These are phyloP conservation scores for Didymosphaeria variabile DNA, from an alignment of 2,329 filamentous ascomycete species.

Conservation along the genomic window DNA sequence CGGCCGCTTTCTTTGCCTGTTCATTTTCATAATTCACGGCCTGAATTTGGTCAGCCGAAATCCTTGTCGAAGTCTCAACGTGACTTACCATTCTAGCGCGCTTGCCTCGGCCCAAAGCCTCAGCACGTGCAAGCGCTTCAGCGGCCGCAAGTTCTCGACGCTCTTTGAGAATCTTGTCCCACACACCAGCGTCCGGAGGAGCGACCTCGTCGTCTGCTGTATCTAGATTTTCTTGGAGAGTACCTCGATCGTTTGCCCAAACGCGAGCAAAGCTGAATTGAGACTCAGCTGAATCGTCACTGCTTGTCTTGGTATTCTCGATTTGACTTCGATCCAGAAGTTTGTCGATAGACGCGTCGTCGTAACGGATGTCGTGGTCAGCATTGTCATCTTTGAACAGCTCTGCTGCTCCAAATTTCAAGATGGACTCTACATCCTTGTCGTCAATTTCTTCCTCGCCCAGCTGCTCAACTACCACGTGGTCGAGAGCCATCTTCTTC, in stretches of 20 bases:
- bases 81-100: constrained; percentile 69
- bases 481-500: constrained; percentile 95
- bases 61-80: background rate
- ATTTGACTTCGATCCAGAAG: constrained; percentile 86
- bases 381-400: constrained; percentile 80
- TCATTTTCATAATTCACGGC: constrained; percentile 59
- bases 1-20: constrained; percentile 26
- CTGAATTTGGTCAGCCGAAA: constrained; percentile 27
- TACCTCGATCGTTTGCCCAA: constrained; percentile 84
- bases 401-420: constrained; percentile 86
- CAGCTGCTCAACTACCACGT: constrained; percentile 92
- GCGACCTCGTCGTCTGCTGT: constrained; percentile 62
- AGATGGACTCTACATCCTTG: constrained; percentile 84
- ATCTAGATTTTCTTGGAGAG: constrained; percentile 70
- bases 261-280: constrained; percentile 91
- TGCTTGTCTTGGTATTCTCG: constrained; percentile 73
- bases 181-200: constrained; percentile 73
- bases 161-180: constrained; percentile 89
- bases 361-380: constrained; percentile 80
- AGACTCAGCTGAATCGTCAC: constrained; percentile 74
- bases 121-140: constrained; percentile 71
- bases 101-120: constrained; percentile 86
- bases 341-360: constrained; percentile 82
- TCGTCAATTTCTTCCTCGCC: constrained; percentile 81
- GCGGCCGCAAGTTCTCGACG: constrained; percentile 81